A percentile compares a stretch with the other conserved stretches of the same genome.
phyloP scores from a whole-genome alignment of 768 basidiomycete species.

The Calocybe cyanea region DNA sequence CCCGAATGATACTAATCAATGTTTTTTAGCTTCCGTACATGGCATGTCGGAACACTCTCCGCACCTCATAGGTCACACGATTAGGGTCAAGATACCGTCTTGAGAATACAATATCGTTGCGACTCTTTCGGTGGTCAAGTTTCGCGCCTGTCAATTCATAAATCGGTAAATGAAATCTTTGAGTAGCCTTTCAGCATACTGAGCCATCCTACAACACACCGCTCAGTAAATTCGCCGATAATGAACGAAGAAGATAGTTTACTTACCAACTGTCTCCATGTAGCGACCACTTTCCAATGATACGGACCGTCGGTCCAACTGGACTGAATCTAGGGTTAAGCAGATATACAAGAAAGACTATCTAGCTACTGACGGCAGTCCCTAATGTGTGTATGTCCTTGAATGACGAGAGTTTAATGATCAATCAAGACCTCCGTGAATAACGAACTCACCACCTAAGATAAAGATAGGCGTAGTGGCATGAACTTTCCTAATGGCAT shows the following conservation, averaged over 20 bases:
- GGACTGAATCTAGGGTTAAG: slow-evolving; percentile 31
- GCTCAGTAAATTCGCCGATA: background rate
- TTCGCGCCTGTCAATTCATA: slow-evolving; percentile 37
- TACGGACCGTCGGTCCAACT: slow-evolving; percentile 74
- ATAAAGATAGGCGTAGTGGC: slow-evolving; percentile 76
- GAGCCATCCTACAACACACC: slow-evolving; percentile 47
- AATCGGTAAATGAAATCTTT: background rate
- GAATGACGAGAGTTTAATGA: background rate
- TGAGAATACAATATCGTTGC: slow-evolving; percentile 53
- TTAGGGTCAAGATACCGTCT: slow-evolving; percentile 81
- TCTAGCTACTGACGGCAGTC: slow-evolving; percentile 56
- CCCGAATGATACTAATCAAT: slow-evolving; percentile 64
- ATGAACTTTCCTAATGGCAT: slow-evolving; percentile 71
- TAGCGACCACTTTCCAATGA: slow-evolving; percentile 82
- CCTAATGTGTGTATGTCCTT: slow-evolving; percentile 74
- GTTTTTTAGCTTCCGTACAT: background rate
- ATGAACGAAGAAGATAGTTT: background rate
- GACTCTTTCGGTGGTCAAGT: slow-evolving; percentile 20
- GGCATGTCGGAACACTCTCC: slow-evolving; percentile 1
- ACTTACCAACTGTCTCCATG: slow-evolving; percentile 85
- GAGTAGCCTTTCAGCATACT: slow-evolving; percentile 35
- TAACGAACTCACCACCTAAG: slow-evolving; percentile 54
- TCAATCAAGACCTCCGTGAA: background rate
- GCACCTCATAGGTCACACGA: slow-evolving; percentile 70
- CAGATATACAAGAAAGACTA: background rate